Evolutionary conservation across 768 basidiomycete genomes (phyloP).

Genomic region (Suillus occidentalis): DNA sequence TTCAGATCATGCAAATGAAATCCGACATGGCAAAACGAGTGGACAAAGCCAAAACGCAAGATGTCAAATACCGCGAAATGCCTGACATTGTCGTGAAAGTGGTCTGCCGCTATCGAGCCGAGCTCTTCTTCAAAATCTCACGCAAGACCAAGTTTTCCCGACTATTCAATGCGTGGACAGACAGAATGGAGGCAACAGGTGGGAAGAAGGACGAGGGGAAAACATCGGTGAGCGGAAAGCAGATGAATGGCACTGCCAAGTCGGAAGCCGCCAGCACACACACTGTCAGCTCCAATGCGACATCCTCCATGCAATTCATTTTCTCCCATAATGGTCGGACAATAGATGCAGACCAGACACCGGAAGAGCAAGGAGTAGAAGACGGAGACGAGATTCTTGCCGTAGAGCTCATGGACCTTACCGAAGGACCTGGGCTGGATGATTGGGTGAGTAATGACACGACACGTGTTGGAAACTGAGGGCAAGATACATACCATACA

Average conservation of each 20-base stretch:
- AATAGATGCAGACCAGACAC: constrained; percentile 79
- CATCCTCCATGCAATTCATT: constrained; percentile 69
- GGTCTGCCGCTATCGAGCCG: constrained; percentile 84
- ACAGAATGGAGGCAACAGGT: constrained; percentile 72
- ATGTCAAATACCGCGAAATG: constrained; percentile 79
- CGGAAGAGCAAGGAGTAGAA: constrained; percentile 85
- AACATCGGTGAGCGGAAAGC: constrained; percentile 22
- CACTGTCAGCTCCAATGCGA: constrained; percentile 38
- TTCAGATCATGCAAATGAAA: constrained; percentile 77
- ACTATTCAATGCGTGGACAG: constrained; percentile 86
- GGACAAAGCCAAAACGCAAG: constrained; percentile 76
- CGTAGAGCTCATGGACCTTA: constrained; percentile 89
- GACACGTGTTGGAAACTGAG: background rate
- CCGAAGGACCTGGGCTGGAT: constrained; percentile 62
- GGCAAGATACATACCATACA: constrained; percentile 27
- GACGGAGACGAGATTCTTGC: constrained; percentile 88
- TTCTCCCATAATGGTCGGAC: constrained; percentile 82
- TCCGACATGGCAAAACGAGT: constrained; percentile 77
- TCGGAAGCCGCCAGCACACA: constrained; percentile 49
- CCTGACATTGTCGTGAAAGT: constrained; percentile 92
- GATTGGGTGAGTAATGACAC: constrained; percentile 50
- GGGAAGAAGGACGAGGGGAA: constrained; percentile 46
- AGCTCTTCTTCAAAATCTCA: constrained; percentile 91
- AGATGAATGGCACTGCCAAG: constrained; percentile 52
- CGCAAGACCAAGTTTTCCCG: constrained; percentile 85